Base-by-base conservation (phyloP, 371 early-diverging fungal genomes). In the Saksenaea vasiformis region DNA sequence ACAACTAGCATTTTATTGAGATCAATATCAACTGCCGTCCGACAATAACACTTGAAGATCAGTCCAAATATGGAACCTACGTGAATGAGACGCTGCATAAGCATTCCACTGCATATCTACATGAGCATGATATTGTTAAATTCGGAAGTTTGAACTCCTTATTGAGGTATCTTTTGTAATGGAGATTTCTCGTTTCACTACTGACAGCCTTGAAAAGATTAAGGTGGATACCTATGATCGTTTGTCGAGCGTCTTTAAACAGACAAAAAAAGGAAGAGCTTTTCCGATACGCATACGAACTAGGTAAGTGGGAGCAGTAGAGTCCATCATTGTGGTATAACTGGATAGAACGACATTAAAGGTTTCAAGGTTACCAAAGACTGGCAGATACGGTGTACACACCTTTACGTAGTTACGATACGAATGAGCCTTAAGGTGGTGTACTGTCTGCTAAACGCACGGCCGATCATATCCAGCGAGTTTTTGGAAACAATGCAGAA, bases 31-130 rank as follows among this genome's bases (percentile, higher is more conserved):
- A 61, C n/a, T 11, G 19, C 36, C 60, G 66, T n/a, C 56, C 61
- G 17, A 19, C 17, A 2, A 57, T 66, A 35, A 11, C 28, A 5
- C 1, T 66, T 1, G 14, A 56, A 22, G 62, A 66, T 31, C 24
- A 38, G 31, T 55, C 66, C 8, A 66, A 60, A 37, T 66, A 57
- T 53, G 66, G 66, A 11, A 61, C 66, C 2, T 56, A 36, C 36
- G 58, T 61, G 1, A 66, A 66, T 56, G 66, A 56, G 15, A 19
- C 15, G 28, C 14, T 17, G 14, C 22, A 24, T 13, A 27, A 17
- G n/a, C 41, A 62, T 0, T 41, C 43, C 5, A 28, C 24, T 0
- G 39, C n/a, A 9, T n/a, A n/a, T 24, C 15, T 66, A 27, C 34
- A 60, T 11, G 61, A 66, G 7, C 31, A 57, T 36, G 61, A 60